Conservation (phyloP, 805 yeast species). For the Hanseniaspora meyeri region DNA sequence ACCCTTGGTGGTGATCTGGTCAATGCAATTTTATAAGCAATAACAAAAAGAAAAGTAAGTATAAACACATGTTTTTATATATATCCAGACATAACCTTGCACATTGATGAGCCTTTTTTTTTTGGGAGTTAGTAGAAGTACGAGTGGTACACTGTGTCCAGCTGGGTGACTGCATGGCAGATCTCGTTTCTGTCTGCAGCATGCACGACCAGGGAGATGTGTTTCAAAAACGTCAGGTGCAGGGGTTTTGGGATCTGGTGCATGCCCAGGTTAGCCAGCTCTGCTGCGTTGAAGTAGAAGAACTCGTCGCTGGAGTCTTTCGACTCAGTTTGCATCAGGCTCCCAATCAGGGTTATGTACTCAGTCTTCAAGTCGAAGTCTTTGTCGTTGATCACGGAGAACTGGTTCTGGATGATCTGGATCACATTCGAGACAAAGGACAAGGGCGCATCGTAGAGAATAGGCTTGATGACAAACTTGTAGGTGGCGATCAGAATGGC, state of each 20-base stretch:
- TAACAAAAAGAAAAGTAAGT: neutral
- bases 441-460: conserved; percentile 10
- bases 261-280: conserved; percentile 32
- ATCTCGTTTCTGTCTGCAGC: neutral
- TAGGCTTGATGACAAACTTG: conserved; percentile 20
- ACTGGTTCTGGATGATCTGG: neutral
- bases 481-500: conserved; percentile 41
- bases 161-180: neutral
- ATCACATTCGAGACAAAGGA: neutral
- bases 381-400: conserved; percentile 30
- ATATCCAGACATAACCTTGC: too few species aligned
- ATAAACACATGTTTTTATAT: neutral
- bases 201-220: neutral
- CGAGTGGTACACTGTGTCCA: neutral
- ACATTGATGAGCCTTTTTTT: neutral
- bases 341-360: neutral
- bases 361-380: conserved; percentile 16
- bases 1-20: conserved; percentile 77
- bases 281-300: conserved; percentile 17
- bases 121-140: neutral
- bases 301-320: neutral
- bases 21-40: conserved; percentile 45
- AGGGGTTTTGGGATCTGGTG: conserved; percentile 35
- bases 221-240: neutral
- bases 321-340: neutral